Conservation (phyloP, 2,329 filamentous ascomycete genomes). For the Rhinocladiella mackenziei region DNA sequence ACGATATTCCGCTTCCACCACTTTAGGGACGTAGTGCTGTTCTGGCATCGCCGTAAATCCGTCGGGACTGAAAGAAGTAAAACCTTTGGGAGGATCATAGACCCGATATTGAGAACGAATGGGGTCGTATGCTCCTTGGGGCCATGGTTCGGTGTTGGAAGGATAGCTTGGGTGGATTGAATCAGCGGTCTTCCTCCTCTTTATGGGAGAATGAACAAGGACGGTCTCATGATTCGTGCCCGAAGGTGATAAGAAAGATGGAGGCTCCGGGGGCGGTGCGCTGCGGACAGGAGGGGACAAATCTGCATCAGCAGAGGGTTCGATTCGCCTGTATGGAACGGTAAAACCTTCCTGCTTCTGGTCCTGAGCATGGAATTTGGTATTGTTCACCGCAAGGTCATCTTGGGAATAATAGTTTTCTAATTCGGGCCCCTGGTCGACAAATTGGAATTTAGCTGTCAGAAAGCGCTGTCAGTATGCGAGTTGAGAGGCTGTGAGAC, state of each 20-base stretch:
- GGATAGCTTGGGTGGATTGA: slow-evolving; percentile 4
- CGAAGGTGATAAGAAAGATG: slow-evolving; percentile 12
- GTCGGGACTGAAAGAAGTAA: slow-evolving; percentile 11
- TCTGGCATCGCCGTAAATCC: slow-evolving; percentile 18
- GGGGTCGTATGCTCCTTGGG: slow-evolving; percentile 15
- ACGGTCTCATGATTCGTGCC: slow-evolving; percentile 11
- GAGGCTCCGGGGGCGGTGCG: slow-evolving; percentile 12
- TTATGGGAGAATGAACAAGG: slow-evolving; percentile 16
- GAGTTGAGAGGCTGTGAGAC: slow-evolving; percentile 8
- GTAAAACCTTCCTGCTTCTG: slow-evolving; percentile 12
- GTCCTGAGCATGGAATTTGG: slow-evolving; percentile 14
- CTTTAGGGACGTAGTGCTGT: slow-evolving; percentile 22
- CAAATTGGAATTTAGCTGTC: slow-evolving; percentile 29
- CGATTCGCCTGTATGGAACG: slow-evolving; percentile 3
- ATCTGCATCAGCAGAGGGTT: slow-evolving; percentile 8
- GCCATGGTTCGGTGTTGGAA: slow-evolving; percentile 12
- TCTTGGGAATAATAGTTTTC: slow-evolving; percentile 30
- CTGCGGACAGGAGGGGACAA: slow-evolving; percentile 16
- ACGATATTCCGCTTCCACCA: slow-evolving; percentile 27
- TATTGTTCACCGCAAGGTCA: slow-evolving; percentile 12
- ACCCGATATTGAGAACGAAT: slow-evolving; percentile 24
- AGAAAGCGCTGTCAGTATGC: slow-evolving; percentile 7
- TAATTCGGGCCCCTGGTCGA: slow-evolving; percentile 28
- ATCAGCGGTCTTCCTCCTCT: slow-evolving; percentile 19
- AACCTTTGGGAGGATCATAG: slow-evolving; percentile 15